Base-by-base conservation (phyloP, 345 rosid genomes). In the Durio zibethinus region DNA sequence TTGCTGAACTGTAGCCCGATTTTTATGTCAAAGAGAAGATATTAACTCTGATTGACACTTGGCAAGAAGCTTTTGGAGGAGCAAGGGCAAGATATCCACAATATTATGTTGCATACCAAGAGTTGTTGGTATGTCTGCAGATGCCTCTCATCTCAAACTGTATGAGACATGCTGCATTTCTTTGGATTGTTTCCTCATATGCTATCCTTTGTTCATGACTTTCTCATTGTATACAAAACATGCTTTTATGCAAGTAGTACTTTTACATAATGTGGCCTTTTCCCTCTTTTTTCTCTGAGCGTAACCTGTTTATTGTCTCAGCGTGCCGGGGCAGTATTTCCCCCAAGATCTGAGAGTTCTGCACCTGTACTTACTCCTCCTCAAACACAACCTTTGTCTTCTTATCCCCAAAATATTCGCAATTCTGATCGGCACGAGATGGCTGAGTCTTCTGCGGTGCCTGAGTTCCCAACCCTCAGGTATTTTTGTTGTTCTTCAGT, bases 1-100 rank as follows among this genome's bases (percentile, higher is more conserved):
- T 74, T 87, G 75, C 76, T 71, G 74, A 57, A 78, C 75, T 84
- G 82, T 85, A 93, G 98, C 93, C 97, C 4, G 98, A 93, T 84
- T 79, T 84, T 64, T 93, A 89, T 81, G 98, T 92, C 80, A 97
- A 97, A 85, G 97, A 92, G 90, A 97, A 97, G 93, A 90, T 97
- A 80, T 72, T 97, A 80, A 85, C 77, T 75, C 89, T 97, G 72
- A 86, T 97, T 52, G 99, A 94, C 79, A 97, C 97, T 50, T 97
- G 99, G 99, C 99, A 97, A 92, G 99, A 97, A 85, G 98, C 97
- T 71, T 97, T 97, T 82, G 99, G 98, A 76, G 98, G 97, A 52
- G 82, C 98, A 33, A 90, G 96, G 85, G 94, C 99, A 72, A 94
- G 98, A 91, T 94, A 92, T 91, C 96, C 99, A 50, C 99, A 97